A percentile compares a stretch with the other conserved stretches of the same genome.
Conservation (phyloP, 495 filamentous ascomycete genomes). For the Neurospora discreta region DNA sequence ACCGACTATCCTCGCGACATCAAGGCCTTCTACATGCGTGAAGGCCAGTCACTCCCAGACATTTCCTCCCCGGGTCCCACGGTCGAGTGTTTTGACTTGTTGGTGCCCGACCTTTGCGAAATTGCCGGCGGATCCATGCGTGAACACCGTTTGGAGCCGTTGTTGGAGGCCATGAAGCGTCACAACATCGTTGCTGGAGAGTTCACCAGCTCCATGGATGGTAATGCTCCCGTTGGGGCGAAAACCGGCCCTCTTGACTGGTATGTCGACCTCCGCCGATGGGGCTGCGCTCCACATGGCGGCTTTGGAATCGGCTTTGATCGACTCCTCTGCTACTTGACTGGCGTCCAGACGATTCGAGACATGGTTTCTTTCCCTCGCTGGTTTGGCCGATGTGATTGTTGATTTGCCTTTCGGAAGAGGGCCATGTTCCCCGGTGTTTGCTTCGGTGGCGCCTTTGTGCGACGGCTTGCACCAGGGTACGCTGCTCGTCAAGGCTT, state of each 20-base stretch:
- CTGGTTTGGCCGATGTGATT: slow-evolving; percentile 85
- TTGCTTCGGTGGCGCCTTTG: slow-evolving; percentile 8
- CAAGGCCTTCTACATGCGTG: slow-evolving; percentile 96
- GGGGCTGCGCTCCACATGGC: slow-evolving; percentile 90
- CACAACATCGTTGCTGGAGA: slow-evolving; percentile 11
- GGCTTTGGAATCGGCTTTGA: slow-evolving; percentile 95
- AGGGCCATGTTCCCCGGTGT: not conserved
- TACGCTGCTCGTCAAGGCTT: slow-evolving; percentile 31
- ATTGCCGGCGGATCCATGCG: slow-evolving; percentile 88
- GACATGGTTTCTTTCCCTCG: slow-evolving; percentile 85
- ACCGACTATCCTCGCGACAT: slow-evolving; percentile 78
- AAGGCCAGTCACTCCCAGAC: slow-evolving; percentile 25
- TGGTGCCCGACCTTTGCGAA: slow-evolving; percentile 82
- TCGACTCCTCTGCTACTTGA: slow-evolving; percentile 74
- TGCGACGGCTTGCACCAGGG: slow-evolving; percentile 6
- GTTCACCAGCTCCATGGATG: not conserved
- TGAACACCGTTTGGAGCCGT: slow-evolving; percentile 65
- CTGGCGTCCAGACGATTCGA: slow-evolving; percentile 72
- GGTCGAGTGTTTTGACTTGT: slow-evolving; percentile 90
- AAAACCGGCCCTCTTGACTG: slow-evolving; percentile 48
- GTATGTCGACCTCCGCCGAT: slow-evolving; percentile 91
- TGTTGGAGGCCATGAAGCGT: slow-evolving; percentile 60
- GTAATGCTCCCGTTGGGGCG: not conserved
- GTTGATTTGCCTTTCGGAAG: slow-evolving; percentile 32
- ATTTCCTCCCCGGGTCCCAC: slow-evolving; percentile 36